phyloP scores from a whole-genome alignment of 306 rosid species.

The Phaseolus lunatus region DNA sequence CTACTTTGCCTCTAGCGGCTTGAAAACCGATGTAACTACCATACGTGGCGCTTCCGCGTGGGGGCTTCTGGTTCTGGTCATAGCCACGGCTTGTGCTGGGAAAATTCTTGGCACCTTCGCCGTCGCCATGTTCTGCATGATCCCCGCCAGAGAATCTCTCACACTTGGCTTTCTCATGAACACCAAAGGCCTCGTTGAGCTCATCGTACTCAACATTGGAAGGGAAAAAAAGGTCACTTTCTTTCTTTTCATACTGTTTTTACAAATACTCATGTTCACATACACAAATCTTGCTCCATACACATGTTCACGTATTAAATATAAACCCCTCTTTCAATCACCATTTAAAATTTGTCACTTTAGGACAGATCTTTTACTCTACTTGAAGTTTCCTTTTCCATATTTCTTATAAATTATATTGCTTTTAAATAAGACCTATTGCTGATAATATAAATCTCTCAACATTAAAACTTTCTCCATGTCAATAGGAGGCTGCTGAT shows the following conservation, averaged over 20 bases:
- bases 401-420: too few species aligned
- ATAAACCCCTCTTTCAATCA: too few species aligned
- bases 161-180: conserved; percentile 91
- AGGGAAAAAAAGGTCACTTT: conserved; percentile 76
- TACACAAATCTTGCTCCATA: too few species aligned
- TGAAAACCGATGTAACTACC: conserved; percentile 81
- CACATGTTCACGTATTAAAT: too few species aligned
- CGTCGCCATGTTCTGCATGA: conserved; percentile 71
- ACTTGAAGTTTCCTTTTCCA: too few species aligned
- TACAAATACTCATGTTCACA: too few species aligned
- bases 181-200: conserved; percentile 94
- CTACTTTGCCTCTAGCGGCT: conserved; percentile 85
- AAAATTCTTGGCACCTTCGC: conserved; percentile 78
- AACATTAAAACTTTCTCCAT: too few species aligned
- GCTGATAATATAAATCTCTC: too few species aligned
- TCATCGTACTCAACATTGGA: conserved; percentile 94
- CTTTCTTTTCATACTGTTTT: neutral
- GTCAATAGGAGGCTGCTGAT: too few species aligned
- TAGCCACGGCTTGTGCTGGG: conserved; percentile 75
- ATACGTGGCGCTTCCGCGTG: conserved; percentile 66
- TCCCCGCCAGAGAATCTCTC: conserved; percentile 72
- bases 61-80: conserved; percentile 75
- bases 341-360: too few species aligned
- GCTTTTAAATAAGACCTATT: too few species aligned
- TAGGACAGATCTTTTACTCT: too few species aligned